These are phyloP conservation scores for Claviceps capensis DNA, from an alignment of 2,329 filamentous ascomycete species.

Conservation along the genomic window DNA sequence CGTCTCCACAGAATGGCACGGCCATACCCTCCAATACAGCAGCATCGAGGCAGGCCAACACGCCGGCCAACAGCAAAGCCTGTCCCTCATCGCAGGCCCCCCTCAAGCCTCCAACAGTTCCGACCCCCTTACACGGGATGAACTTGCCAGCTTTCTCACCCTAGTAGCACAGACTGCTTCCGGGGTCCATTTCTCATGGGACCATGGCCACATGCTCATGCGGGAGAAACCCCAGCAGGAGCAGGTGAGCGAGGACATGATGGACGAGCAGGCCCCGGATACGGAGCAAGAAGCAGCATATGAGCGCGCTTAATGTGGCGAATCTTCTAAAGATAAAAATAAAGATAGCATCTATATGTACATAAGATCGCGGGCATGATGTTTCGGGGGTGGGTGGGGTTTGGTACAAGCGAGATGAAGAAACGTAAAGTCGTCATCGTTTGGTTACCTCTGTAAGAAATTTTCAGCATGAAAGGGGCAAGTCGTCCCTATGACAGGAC, in stretches of 20 bases:
- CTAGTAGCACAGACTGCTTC: slow-evolving; percentile 17
- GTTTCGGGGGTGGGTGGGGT: too few species aligned
- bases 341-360: too few species aligned
- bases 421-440: too few species aligned
- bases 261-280: slow-evolving; percentile 8
- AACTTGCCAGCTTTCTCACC: slow-evolving; percentile 11
- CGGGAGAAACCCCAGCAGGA: slow-evolving; percentile 13
- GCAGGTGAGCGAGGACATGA: slow-evolving; percentile 14
- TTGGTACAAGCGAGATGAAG: too few species aligned
- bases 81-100: slow-evolving; percentile 24
- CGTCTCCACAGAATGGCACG: slow-evolving; percentile 26
- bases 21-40: slow-evolving; percentile 35
- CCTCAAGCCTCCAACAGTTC: neutral
- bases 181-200: slow-evolving; percentile 22
- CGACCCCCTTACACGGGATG: neutral
- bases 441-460: too few species aligned
- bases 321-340: neutral
- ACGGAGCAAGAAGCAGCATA: neutral
- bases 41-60: slow-evolving; percentile 37
- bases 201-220: slow-evolving; percentile 17
- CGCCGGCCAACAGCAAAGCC: slow-evolving; percentile 35
- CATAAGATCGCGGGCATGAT: too few species aligned
- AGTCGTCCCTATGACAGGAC: too few species aligned
- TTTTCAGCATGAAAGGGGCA: too few species aligned
- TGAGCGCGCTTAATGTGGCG: neutral